Conservation (phyloP, 805 yeast species). For the Clavispora phyllophila region DNA sequence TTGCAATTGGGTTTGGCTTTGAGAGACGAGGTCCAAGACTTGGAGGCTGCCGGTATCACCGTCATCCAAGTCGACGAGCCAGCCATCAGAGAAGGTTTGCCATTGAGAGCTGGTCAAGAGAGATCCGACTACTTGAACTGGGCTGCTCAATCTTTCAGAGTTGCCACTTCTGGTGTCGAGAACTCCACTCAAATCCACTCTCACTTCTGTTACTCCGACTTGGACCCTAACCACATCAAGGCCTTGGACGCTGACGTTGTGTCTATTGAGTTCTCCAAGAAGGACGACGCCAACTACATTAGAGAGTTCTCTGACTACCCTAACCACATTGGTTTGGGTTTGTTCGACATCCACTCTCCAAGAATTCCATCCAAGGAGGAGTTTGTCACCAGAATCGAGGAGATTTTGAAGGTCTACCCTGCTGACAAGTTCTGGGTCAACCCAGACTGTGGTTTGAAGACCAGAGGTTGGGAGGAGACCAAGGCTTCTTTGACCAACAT, state of each 20-base stretch:
- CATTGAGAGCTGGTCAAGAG: constrained; percentile 96
- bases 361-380: constrained; percentile 98
- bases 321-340: constrained; percentile 99
- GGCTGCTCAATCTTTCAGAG: constrained; percentile 99
- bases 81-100: constrained; percentile 99
- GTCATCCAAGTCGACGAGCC: constrained; percentile 99
- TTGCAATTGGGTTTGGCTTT: constrained; percentile 95
- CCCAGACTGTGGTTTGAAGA: constrained; percentile 99
- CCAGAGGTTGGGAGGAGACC: constrained; percentile 99
- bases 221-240: constrained; percentile 99
- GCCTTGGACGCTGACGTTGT: constrained; percentile 99
- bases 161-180: constrained; percentile 96
- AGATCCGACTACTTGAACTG: constrained; percentile 94
- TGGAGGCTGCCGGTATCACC: constrained; percentile 96
- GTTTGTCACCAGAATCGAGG: constrained; percentile 88
- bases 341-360: constrained; percentile 99
- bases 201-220: constrained; percentile 99
- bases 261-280: constrained; percentile 98
- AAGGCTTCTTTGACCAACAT: constrained; percentile 92
- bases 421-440: constrained; percentile 99
- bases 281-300: constrained; percentile 97
- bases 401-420: constrained; percentile 95
- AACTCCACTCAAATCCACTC: constrained; percentile 98
- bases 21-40: constrained; percentile 97
- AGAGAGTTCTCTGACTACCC: constrained; percentile 98